Evolutionary conservation across 1,284 basidiomycete species (phyloP), one percentile per base, ranked within the genome.

Genomic region (Spongispora temasekensis): DNA sequence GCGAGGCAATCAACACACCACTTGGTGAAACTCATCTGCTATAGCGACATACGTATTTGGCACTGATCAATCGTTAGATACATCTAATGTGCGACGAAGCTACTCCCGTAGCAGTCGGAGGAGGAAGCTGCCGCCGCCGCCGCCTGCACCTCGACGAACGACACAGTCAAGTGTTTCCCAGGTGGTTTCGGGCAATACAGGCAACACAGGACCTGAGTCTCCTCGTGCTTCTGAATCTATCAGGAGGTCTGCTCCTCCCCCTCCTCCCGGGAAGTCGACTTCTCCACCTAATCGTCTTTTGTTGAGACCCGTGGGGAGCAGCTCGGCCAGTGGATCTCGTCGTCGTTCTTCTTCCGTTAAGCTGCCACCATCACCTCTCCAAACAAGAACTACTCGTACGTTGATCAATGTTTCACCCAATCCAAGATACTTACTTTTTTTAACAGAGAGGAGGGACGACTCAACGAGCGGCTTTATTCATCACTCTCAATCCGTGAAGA

Each of bases 241-340:
- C 50, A 67, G 62, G 32, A 37, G 62, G 21, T 54, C 67, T 9
- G 27, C 62, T 31, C 58, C 67, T 31, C 53, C 56, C 13, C 65
- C 65, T 15, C 65, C 57, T 10, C 53, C n/a, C n/a, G n/a, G n/a
- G n/a, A 15, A 21, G 40, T 42, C 40, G 40, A 3, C 17, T 7
- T 30, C 50, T 25, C 25, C 53, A 12, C n/a, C n/a, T n/a, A 53
- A 32, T n/a, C 30, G 1, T 10, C 2, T 30, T 28, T 35, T 4
- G 28, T 42, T 28, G 15, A 56, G 42, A 10, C 37, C 21, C 12
- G 21, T 28, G 32, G 35, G 28, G 9, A 28, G 44, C 27, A 17
- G 21, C 40, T 7, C 34, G 5, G 28, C 19, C 2, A 56, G 23
- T n/a, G 8, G n/a, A n/a, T n/a, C n/a, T n/a, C n/a, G n/a, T n/a